Evolutionary conservation across 2,329 filamentous ascomycete genomes (phyloP).

Genomic region (Blastomyces parvus): DNA sequence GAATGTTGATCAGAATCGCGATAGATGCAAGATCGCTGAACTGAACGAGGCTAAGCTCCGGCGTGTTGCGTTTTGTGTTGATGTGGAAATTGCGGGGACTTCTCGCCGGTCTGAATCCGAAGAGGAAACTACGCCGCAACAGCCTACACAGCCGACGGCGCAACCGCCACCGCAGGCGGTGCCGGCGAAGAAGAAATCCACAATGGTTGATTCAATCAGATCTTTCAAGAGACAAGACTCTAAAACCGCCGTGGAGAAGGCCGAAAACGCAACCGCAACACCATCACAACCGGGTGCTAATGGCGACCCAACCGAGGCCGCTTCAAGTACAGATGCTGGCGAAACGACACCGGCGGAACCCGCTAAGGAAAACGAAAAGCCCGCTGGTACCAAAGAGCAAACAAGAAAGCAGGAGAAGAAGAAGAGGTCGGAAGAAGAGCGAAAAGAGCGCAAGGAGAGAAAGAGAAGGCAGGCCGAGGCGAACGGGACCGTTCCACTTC

Average conservation of each 20-base stretch:
- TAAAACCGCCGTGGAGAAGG: slow-evolving; percentile 41
- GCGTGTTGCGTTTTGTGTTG: slow-evolving; percentile 88
- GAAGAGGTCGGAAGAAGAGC: slow-evolving; percentile 84
- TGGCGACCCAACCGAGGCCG: slow-evolving; percentile 43
- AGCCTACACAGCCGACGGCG: background rate
- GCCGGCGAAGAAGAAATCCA: slow-evolving; percentile 6
- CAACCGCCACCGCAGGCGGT: background rate
- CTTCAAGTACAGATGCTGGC: background rate
- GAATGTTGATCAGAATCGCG: slow-evolving; percentile 72
- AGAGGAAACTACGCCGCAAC: slow-evolving; percentile 25
- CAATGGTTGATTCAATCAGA: slow-evolving; percentile 5
- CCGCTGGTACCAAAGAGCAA: slow-evolving; percentile 32
- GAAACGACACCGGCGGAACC: slow-evolving; percentile 22
- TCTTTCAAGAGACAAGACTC: slow-evolving; percentile 13
- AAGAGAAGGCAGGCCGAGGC: slow-evolving; percentile 76
- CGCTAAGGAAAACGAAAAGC: slow-evolving; percentile 24
- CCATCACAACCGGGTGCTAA: slow-evolving; percentile 47
- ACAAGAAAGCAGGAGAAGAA: slow-evolving; percentile 89
- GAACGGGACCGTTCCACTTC: slow-evolving; percentile 77
- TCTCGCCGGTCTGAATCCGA: slow-evolving; percentile 62
- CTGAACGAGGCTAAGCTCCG: slow-evolving; percentile 71
- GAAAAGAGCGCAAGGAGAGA: slow-evolving; percentile 85
- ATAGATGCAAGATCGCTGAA: slow-evolving; percentile 69
- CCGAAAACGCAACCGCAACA: slow-evolving; percentile 66
- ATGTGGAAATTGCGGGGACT: slow-evolving; percentile 89